phyloP scores from a whole-genome alignment of 2,329 filamentous ascomycete species.

The Pyrenochaeta sp. region DNA sequence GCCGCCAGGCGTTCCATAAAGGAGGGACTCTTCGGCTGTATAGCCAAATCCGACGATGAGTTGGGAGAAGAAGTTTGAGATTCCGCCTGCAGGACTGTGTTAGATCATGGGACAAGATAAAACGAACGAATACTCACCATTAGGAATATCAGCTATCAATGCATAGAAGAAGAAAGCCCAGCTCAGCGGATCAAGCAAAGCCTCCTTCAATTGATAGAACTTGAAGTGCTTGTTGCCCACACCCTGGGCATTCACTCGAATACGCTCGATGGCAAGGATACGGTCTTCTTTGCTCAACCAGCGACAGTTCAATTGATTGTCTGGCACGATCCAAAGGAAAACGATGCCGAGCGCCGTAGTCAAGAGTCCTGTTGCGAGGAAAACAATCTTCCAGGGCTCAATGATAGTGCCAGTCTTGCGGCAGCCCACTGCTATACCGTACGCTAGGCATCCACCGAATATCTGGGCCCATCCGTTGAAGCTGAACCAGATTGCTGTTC shows the following conservation, averaged over 20 bases:
- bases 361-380: slow-evolving; percentile 56
- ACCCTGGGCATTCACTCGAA: slow-evolving; percentile 78
- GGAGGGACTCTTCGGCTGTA: slow-evolving; percentile 67
- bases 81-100: slow-evolving; percentile 50
- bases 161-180: slow-evolving; percentile 69
- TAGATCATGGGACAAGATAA: not conserved
- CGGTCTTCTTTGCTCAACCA: slow-evolving; percentile 73
- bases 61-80: slow-evolving; percentile 69
- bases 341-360: slow-evolving; percentile 53
- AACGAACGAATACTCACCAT: slow-evolving; percentile 48
- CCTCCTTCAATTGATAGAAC: slow-evolving; percentile 69
- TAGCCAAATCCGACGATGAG: slow-evolving; percentile 72
- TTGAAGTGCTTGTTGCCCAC: slow-evolving; percentile 76
- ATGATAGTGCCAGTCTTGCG: slow-evolving; percentile 64
- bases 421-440: slow-evolving; percentile 68
- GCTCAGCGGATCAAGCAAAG: slow-evolving; percentile 65
- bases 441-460: slow-evolving; percentile 69
- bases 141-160: slow-evolving; percentile 65
- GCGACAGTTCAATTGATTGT: slow-evolving; percentile 67
- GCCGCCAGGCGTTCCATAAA: slow-evolving; percentile 72
- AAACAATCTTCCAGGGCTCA: slow-evolving; percentile 71
- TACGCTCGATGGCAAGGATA: slow-evolving; percentile 72
- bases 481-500: slow-evolving; percentile 73
- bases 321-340: slow-evolving; percentile 61
- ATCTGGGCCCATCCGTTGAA: slow-evolving; percentile 72